phyloP scores from a whole-genome alignment of 495 filamentous ascomycete species.

The Talaromyces borbonicus region DNA sequence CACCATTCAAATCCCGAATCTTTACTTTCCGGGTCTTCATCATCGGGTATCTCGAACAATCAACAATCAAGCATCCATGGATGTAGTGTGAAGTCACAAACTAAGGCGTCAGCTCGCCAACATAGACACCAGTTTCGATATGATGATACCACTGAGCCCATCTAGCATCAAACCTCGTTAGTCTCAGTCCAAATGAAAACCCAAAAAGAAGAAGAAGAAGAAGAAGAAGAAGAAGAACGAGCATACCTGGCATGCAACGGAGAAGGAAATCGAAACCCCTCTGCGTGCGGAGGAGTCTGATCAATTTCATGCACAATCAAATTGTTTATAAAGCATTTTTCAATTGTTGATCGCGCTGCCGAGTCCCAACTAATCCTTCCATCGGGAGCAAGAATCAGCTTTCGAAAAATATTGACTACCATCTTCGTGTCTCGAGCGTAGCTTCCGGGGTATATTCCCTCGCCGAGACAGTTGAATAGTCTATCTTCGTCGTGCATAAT shows the following conservation, averaged over 20 bases:
- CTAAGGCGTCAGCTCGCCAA: constrained; percentile 2
- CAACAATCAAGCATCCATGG: no score
- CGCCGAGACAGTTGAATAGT: background rate
- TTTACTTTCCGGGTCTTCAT: background rate
- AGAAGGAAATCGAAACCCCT: constrained; percentile 9
- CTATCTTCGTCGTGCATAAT: background rate
- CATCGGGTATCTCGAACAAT: no score
- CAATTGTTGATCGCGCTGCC: background rate
- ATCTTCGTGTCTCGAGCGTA: background rate
- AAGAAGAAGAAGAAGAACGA: background rate
- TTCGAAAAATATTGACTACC: background rate
- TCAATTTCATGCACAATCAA: constrained; percentile 4
- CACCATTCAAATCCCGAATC: no score
- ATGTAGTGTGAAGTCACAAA: background rate
- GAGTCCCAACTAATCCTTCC: background rate
- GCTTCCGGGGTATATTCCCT: background rate
- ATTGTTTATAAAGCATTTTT: background rate
- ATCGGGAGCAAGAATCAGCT: background rate
- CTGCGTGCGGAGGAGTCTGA: background rate
- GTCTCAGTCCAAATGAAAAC: background rate
- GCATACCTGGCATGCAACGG: constrained; percentile 36
- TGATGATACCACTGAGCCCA: constrained; percentile 4
- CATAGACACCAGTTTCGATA: background rate
- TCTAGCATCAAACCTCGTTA: background rate
- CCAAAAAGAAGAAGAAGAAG: background rate